Base-by-base conservation (phyloP, 2,329 filamentous ascomycete genomes). In the Paramyrothecium roridum region DNA sequence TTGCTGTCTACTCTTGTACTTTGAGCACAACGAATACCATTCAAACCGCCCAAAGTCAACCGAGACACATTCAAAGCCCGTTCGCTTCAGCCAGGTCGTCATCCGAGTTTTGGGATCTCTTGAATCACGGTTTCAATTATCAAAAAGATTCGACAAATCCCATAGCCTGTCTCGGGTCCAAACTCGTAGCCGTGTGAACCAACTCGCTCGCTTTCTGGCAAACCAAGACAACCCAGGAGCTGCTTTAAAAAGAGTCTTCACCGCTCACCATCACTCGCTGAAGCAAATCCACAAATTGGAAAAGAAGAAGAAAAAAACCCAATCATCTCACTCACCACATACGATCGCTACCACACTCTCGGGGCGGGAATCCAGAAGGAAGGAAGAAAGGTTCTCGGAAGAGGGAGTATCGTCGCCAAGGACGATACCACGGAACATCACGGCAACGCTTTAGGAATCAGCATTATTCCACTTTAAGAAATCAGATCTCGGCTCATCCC, bases 321-420 rank as follows among this genome's bases (percentile, higher is more conserved):
- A 56, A 62, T 37, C 17, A 40, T 21, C 49, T 22, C 30, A 19
- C 48, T 34, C 59, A 59, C 59, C 62, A 66, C 57, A 67, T 65
- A 69, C 70, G 66, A 70, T 73, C 70, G 69, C 70, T 73, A 71
- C 70, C 60, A 50, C 56, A 57, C 60, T 58, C 52, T 53, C 52
- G 52, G 54, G 54, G 54, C 54, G 55, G 56, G 54, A 54, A 59
- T 60, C 55, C 52, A 61, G 55, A 62, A 57, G 46, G 10, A 57
- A 55, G 48, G 54, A 57, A 57, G 52, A 48, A 52, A 53, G 51
- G 49, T 54, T 50, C 50, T 57, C 57, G 52, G 54, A 53, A 52
- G 57, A 58, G 19, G 37, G 47, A 55, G 53, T 21, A 40, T 13
- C 30, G 20, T 51, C 49, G 30, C 49, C 37, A 43, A 43, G 37